These are phyloP conservation scores for Chaetomidium leptoderma DNA, from an alignment of 495 filamentous ascomycete species.

Conservation along the genomic window DNA sequence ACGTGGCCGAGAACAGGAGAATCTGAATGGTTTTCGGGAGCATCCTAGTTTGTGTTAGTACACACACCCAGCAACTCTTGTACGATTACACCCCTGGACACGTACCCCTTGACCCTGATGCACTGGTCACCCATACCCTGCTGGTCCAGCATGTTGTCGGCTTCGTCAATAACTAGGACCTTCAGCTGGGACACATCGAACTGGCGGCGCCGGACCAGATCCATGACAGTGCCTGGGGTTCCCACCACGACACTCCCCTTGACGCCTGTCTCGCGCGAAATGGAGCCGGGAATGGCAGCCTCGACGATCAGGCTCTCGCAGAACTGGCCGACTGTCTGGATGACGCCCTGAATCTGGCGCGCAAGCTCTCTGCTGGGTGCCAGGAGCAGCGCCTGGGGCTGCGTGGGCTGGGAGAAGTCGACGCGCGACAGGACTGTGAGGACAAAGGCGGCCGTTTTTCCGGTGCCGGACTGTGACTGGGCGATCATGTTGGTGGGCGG, in stretches of 20 bases:
- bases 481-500: constrained; percentile 90
- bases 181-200: constrained; percentile 62
- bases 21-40: constrained; percentile 71
- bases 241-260: constrained; percentile 78
- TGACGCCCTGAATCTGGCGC: constrained; percentile 84
- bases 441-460: constrained; percentile 95
- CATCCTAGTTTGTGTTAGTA: constrained; percentile 46
- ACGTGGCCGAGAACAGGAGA: constrained; percentile 94
- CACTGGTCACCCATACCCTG: constrained; percentile 95
- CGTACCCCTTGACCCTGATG: constrained; percentile 77
- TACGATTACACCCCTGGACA: not conserved
- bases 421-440: constrained; percentile 84
- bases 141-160: constrained; percentile 92
- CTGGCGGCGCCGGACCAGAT: constrained; percentile 68
- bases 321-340: constrained; percentile 76
- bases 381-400: constrained; percentile 82
- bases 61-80: not conserved
- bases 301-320: constrained; percentile 64
- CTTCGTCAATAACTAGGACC: constrained; percentile 85
- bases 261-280: constrained; percentile 56
- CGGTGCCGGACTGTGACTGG: constrained; percentile 97
- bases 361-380: constrained; percentile 93
- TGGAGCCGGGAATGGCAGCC: constrained; percentile 75
- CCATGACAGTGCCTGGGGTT: constrained; percentile 89
- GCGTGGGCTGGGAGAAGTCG: constrained; percentile 58